phyloP scores from a whole-genome alignment of 2,329 filamentous ascomycete genomes.

The Fonsecaea erecta region DNA sequence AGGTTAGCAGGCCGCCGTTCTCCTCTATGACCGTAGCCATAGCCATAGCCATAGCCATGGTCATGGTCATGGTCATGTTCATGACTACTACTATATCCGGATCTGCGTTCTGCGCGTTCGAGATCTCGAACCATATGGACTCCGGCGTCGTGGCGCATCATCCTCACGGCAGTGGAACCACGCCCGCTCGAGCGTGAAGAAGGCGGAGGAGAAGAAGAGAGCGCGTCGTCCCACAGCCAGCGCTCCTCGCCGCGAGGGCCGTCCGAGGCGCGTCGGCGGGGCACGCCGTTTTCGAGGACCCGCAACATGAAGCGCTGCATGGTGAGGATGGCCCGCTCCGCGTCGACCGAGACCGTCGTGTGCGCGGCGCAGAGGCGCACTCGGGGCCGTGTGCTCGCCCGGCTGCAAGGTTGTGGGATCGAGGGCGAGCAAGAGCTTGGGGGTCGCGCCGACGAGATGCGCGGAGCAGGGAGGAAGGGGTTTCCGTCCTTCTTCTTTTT shows the following conservation, averaged over 20 bases:
- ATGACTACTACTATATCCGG: too few relatives aligned
- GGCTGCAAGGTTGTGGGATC: too few relatives aligned
- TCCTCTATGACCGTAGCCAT: too few relatives aligned
- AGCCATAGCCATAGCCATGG: neutral
- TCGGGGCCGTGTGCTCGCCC: neutral
- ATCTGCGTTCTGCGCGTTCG: neutral
- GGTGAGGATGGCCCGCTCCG: slow-evolving; percentile 27
- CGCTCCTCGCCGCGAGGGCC: slow-evolving; percentile 24
- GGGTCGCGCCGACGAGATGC: neutral
- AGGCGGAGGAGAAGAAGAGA: neutral
- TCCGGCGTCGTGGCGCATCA: neutral
- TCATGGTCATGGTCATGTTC: neutral
- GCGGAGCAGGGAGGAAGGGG: too few relatives aligned
- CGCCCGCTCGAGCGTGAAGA: neutral
- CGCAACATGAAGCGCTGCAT: slow-evolving; percentile 30
- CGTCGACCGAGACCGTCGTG: slow-evolving; percentile 30
- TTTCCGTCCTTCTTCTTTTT: neutral
- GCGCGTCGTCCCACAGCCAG: slow-evolving; percentile 32
- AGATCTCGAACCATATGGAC: neutral
- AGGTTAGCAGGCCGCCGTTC: too few relatives aligned
- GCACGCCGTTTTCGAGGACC: slow-evolving; percentile 27
- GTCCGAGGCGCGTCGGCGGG: slow-evolving; percentile 14
- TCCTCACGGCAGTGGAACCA: neutral
- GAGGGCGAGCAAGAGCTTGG: too few relatives aligned
- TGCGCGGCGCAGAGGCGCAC: slow-evolving; percentile 33